These are phyloP conservation scores for Hypseocharis bilobata DNA, from an alignment of 441 rosid species.

Conservation along the genomic window DNA sequence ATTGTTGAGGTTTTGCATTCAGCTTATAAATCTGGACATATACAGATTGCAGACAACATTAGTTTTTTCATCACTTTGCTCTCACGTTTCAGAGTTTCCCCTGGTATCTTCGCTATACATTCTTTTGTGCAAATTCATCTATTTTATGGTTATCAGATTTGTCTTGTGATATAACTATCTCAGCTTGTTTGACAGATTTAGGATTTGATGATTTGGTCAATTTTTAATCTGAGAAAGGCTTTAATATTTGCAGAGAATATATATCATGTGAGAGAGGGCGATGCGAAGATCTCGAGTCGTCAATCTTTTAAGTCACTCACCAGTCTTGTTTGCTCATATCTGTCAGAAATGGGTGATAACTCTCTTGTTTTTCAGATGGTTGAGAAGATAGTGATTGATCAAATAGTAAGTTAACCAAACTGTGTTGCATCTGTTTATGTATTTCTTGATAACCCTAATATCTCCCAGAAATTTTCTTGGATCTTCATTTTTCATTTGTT, in stretches of 20 bases:
- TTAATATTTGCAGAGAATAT: constrained; percentile 37
- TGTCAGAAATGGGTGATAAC: constrained; percentile 60
- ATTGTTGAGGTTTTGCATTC: constrained; percentile 58
- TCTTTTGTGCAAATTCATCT: constrained; percentile 10
- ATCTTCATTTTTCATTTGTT: no score
- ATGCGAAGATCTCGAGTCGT: constrained; percentile 30
- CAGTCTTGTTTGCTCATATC: constrained; percentile 37
- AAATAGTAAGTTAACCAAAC: constrained; percentile 44
- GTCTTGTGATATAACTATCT: background rate
- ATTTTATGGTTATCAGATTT: constrained; percentile 7
- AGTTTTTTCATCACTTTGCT: constrained; percentile 64
- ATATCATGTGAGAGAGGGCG: constrained; percentile 22
- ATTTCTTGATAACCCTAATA: no score
- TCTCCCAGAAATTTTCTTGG: no score
- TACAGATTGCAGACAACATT: constrained; percentile 55
- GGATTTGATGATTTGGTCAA: constrained; percentile 6
- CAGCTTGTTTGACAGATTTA: background rate
- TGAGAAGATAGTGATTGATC: constrained; percentile 47
- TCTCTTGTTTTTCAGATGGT: constrained; percentile 47
- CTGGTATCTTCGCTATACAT: constrained; percentile 36
- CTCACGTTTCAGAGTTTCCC: constrained; percentile 43
- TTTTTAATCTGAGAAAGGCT: constrained; percentile 13
- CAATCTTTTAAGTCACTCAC: constrained; percentile 44
- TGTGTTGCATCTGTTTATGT: constrained; percentile 7
- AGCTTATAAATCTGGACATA: constrained; percentile 53